Conservation (phyloP, 768 basidiomycete genomes). For the Scleroderma bovista region DNA sequence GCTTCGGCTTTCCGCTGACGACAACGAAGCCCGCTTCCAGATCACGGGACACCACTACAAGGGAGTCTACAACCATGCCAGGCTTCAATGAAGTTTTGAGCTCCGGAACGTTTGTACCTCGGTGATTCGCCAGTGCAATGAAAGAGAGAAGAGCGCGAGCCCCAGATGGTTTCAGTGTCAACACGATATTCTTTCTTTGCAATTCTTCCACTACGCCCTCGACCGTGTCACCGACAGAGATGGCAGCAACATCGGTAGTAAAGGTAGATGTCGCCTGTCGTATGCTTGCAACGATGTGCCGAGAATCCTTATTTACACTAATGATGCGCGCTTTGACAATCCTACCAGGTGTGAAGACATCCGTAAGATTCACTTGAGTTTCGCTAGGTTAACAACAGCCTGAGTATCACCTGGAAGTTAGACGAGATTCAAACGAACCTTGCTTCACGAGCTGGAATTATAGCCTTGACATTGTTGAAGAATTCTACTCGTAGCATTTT, state of each 20-base stretch:
- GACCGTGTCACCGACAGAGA: slow-evolving; percentile 73
- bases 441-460: slow-evolving; percentile 75
- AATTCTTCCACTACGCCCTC: slow-evolving; percentile 71
- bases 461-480: slow-evolving; percentile 82
- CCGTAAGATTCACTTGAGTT: slow-evolving; percentile 48
- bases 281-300: slow-evolving; percentile 78
- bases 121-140: slow-evolving; percentile 80
- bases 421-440: slow-evolving; percentile 45
- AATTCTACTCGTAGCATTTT: slow-evolving; percentile 84
- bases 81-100: slow-evolving; percentile 55
- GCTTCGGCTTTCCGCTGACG: slow-evolving; percentile 67
- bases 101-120: slow-evolving; percentile 58
- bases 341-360: slow-evolving; percentile 73
- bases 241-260: slow-evolving; percentile 57
- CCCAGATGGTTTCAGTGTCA: slow-evolving; percentile 64
- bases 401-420: background rate
- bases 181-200: slow-evolving; percentile 77
- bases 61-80: slow-evolving; percentile 66
- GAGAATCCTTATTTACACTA: slow-evolving; percentile 48
- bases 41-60: slow-evolving; percentile 88
- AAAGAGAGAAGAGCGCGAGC: slow-evolving; percentile 82
- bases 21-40: slow-evolving; percentile 82
- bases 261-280: slow-evolving; percentile 64
- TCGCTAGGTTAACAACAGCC: slow-evolving; percentile 47
- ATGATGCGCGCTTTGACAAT: slow-evolving; percentile 81